Base-by-base conservation (phyloP, 1,284 basidiomycete genomes). In the Lentinula novae-zelandiae region DNA sequence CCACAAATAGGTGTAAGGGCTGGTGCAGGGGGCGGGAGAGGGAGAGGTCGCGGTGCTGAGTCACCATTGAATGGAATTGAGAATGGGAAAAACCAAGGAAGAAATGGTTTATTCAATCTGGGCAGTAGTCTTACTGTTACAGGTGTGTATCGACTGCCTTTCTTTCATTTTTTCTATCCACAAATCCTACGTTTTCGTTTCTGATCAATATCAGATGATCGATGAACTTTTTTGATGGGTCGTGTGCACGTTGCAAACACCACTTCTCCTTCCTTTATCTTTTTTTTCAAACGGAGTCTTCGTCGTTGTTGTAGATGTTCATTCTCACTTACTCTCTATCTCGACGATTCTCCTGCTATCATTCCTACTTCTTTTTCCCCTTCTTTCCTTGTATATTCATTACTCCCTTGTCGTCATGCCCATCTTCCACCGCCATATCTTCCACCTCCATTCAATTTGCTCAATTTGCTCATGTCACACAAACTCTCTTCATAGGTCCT, bases 41-140 rank as follows among this genome's bases (percentile, higher is more conserved):
- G 60, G 59, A 51, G 58, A 62, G 62, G 36, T 51, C 57, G 27
- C 60, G 62, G 40, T 55, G 62, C 49, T 12, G 56, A 61, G n/a
- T 38, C 52, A 39, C 17, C 42, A 15, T 17, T 53, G 73, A 71
- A 58, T 70, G 72, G 65, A 72, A 64, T 60, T 76, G 67, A 72
- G 74, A 51, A 70, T 70, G 64, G 64, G 51, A 69, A 82, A 74
- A 72, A 70, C 70, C 60, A 75, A 55, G 71, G 40, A 76, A 69
- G 79, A 75, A 70, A 77, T 66, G 90, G 92, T 66, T 80, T 92
- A 64, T 91, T 94, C 74, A 89, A 86, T 67, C 86, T 93, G 67
- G 89, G 90, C 60, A 87, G 78, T 70, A 90, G 83, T 69, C 78
- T 95, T 38, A 90, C 92, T 58, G 92, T 93, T 68, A 91, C 93